Evolutionary conservation across 2,329 filamentous ascomycete genomes (phyloP).

Genomic region (Fusarium sp.): DNA sequence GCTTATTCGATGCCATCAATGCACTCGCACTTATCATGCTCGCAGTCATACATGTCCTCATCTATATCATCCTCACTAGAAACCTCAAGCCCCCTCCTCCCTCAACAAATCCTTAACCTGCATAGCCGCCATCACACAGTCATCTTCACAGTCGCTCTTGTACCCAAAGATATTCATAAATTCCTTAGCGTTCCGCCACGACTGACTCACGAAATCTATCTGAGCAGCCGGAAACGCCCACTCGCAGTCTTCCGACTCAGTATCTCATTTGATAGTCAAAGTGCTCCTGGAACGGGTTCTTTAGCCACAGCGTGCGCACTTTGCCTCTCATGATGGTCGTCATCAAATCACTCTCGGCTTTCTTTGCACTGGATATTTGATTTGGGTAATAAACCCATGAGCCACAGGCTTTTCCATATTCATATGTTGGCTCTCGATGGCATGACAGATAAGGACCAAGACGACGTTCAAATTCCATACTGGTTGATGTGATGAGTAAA

Average conservation of each 20-base stretch:
- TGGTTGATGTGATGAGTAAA: neutral
- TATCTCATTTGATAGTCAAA: neutral
- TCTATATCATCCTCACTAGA: neutral
- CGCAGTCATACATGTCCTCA: neutral
- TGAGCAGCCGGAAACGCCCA: fast-evolving
- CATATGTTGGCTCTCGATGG: fast-evolving
- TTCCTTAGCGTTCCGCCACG: too few relatives aligned
- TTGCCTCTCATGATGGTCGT: neutral
- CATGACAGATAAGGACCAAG: neutral
- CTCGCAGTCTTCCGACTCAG: neutral
- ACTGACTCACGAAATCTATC: neutral
- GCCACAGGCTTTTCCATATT: fast-evolving
- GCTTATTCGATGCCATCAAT: fast-evolving
- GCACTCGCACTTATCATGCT: neutral
- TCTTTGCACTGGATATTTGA: neutral
- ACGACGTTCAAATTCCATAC: neutral
- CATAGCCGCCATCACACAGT: neutral
- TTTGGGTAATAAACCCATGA: fast-evolving
- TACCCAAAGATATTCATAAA: neutral
- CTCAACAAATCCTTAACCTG: fast-evolving
- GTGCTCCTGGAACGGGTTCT: neutral
- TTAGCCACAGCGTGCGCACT: neutral
- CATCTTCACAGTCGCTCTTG: neutral
- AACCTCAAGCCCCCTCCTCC: fast-evolving
- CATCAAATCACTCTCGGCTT: neutral